Evolutionary conservation across 2,329 filamentous ascomycete species (phyloP), one percentile per base, ranked within the genome.

Genomic region (Trichophyton benhamiae): DNA sequence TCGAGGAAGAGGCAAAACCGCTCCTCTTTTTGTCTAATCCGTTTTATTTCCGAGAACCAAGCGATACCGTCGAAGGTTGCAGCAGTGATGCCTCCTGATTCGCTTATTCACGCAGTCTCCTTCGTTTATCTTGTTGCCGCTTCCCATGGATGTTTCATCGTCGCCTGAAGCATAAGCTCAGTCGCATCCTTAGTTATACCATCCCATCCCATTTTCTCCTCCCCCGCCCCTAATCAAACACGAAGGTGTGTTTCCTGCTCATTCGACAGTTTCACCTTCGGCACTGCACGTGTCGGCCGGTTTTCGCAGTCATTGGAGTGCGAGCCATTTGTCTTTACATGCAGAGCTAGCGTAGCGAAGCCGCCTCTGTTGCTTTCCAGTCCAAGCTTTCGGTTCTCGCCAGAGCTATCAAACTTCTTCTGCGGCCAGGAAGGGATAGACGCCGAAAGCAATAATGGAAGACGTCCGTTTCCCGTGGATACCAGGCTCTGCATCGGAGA

Each of bases 11-110:
- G n/a, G n/a, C n/a, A n/a, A n/a, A n/a, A n/a, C n/a, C n/a, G n/a
- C n/a, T n/a, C n/a, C 13, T 44, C 41, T 30, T 17, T 13, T 53
- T 33, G 27, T 7, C 22, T 27, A 53, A 5, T 13, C 30, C 48
- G 48, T 53, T 44, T 53, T 53, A 30, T 33, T 53, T 53, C 48
- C 48, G 48, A 53, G 22, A 44, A 44, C 41, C 48, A 53, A 53
- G 48, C 48, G 5, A 30, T 33, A 22, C 22, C 20, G 44, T 20
- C 44, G 20, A 48, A 48, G 20, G 44, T 48, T 48, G 30, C 22
- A 13, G 15, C 9, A 11, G 11, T 3, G 48, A 53, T 53, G 48
- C 48, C 13, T 53, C 13, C 33, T 53, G 48, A 53, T 53, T 53
- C 48, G 48, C 48, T 53, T 53, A 53, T 53, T 53, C 48, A 53